Base-by-base conservation (phyloP, 176 grass and related monocot species). In the Musa itinerans region DNA sequence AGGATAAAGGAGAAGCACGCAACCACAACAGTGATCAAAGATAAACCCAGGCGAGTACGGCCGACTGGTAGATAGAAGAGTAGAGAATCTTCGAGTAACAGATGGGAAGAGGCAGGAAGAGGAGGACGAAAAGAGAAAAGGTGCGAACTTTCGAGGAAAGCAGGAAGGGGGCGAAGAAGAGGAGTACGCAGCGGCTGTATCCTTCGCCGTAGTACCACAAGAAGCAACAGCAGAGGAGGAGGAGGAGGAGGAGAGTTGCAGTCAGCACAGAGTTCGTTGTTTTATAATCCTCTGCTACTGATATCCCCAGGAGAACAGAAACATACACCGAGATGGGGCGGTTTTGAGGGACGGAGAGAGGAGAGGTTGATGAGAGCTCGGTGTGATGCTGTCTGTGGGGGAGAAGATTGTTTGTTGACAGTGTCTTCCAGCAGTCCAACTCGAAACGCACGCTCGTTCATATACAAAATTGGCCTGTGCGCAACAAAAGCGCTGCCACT, bases 101-200 rank as follows among this genome's bases (percentile, higher is more conserved):
- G 24, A 74, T 54, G 24, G 53, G 34, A 43, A 6, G 34, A 43
- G 34, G 57, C 57, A 62, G 57, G 11, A 19, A 22, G 57, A 21
- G 57, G 74, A 63, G 6, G 63, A 15, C 15, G 57, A 19, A 53
- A 52, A 25, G 55, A 49, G 23, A 48, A 78, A 78, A 68, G 51
- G 48, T 54, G 76, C 11, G 76, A 34, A 78, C 63, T 78, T 78
- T 78, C 52, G 50, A 68, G 76, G 76, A 69, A 69, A 69, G 63
- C 15, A 78, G 50, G 51, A 73, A 12, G 22, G 20, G 0, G 17
- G 20, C 7, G 57, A 19, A 62, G 17, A 17, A n/a, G 13, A 62
- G 57, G 57, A 62, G n/a, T 8, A 62, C 17, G 20, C 17, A 15
- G 1, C 17, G 15, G 34, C 0, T 43, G 34, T 43, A 43, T 43